These are phyloP conservation scores for Oenanthe sinensis DNA, from an alignment of 129 eudicot species.

Conservation along the genomic window DNA sequence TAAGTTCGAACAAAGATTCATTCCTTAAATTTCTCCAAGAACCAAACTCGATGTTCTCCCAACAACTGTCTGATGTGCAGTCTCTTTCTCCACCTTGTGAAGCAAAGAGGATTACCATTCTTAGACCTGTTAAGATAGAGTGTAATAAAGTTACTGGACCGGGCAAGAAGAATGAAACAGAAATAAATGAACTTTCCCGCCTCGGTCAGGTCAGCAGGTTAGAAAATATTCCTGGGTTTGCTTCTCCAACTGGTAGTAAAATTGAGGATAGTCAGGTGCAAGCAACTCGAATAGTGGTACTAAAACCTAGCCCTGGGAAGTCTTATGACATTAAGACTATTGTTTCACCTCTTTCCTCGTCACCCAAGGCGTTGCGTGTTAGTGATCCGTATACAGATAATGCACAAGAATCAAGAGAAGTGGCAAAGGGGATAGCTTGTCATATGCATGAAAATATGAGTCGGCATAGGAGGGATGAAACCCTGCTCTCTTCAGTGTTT, in stretches of 20 bases:
- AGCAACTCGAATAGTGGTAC: slow-evolving; percentile 81
- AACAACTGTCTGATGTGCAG: slow-evolving; percentile 31
- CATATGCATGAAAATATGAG: slow-evolving; percentile 46
- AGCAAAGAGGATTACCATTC: slow-evolving; percentile 82
- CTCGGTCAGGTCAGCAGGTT: slow-evolving; percentile 21
- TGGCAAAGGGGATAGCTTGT: slow-evolving; percentile 42
- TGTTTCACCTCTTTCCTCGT: slow-evolving; percentile 45
- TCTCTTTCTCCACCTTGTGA: slow-evolving; percentile 56
- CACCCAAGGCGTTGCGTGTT: slow-evolving; percentile 28
- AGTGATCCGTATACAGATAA: slow-evolving; percentile 38
- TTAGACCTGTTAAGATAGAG: slow-evolving; percentile 70
- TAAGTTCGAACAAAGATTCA: slow-evolving; percentile 70
- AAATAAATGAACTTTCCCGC: slow-evolving; percentile 24
- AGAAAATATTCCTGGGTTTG: slow-evolving; percentile 32
- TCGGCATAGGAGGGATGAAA: slow-evolving; percentile 61
- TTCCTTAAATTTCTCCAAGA: slow-evolving; percentile 85
- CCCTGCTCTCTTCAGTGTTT: slow-evolving; percentile 54
- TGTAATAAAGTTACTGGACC: slow-evolving; percentile 29
- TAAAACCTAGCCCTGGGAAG: slow-evolving; percentile 71
- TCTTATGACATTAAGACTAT: slow-evolving; percentile 42
- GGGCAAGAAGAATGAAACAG: slow-evolving; percentile 33
- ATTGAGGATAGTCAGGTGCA: slow-evolving; percentile 35
- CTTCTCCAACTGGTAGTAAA: slow-evolving; percentile 38
- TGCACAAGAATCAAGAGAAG: slow-evolving; percentile 52
- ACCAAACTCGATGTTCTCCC: slow-evolving; percentile 68